Conservation (phyloP, 805 yeast species). For the Schwanniomyces vanrijiae region DNA sequence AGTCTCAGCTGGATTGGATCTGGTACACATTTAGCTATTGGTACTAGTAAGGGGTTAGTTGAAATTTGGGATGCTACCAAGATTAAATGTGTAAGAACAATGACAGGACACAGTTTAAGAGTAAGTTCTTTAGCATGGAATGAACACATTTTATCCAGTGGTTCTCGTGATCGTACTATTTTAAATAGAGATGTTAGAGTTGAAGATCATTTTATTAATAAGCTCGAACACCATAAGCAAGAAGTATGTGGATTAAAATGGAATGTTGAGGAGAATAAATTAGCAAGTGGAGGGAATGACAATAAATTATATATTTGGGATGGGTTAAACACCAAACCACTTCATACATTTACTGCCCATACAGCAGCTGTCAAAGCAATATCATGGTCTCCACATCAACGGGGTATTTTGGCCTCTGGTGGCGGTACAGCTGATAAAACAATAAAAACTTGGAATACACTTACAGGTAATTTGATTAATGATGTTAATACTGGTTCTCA, state of each 20-base stretch:
- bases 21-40: constrained; percentile 93
- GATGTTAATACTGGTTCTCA: constrained; percentile 96
- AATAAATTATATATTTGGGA: constrained; percentile 87
- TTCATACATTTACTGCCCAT: constrained; percentile 76
- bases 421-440: constrained; percentile 96
- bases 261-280: constrained; percentile 86
- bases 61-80: constrained; percentile 94
- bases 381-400: constrained; percentile 96
- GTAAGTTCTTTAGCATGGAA: constrained; percentile 94
- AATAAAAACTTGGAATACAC: constrained; percentile 89
- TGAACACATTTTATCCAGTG: constrained; percentile 82
- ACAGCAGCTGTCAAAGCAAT: constrained; percentile 95
- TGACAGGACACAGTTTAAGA: constrained; percentile 87
- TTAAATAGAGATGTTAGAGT: constrained; percentile 89
- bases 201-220: constrained; percentile 75
- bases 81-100: constrained; percentile 78
- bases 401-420: constrained; percentile 91
- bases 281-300: constrained; percentile 96
- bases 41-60: constrained; percentile 82
- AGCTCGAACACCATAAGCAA: constrained; percentile 76
- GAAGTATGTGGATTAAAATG: constrained; percentile 96
- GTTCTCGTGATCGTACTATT: constrained; percentile 81
- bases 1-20: constrained; percentile 91
- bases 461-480: constrained; percentile 68
- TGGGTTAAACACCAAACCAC: constrained; percentile 66